Evolutionary conservation across 2,329 filamentous ascomycete genomes (phyloP).

Genomic region (Ascochyta pisi): DNA sequence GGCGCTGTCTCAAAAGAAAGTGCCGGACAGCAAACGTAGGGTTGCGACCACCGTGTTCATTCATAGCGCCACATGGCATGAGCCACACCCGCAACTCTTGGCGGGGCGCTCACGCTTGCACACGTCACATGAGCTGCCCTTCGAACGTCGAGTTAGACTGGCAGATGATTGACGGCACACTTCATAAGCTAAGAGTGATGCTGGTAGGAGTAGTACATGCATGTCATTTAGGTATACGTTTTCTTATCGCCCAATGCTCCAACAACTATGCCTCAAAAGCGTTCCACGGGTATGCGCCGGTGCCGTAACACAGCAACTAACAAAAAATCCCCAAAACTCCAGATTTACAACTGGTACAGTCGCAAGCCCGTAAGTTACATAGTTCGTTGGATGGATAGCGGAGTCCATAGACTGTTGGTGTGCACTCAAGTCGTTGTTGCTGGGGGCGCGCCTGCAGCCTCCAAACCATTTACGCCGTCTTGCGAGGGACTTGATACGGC

Average conservation of each 20-base stretch:
- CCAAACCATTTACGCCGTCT: constrained; percentile 33
- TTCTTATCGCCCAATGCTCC: constrained; percentile 26
- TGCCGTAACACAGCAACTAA: constrained; percentile 14
- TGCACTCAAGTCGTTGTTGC: constrained; percentile 20
- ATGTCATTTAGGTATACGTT: constrained; percentile 29
- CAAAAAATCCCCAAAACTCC: constrained; percentile 19
- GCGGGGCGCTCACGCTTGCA: constrained; percentile 4
- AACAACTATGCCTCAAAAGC: constrained; percentile 22
- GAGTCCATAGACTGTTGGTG: not conserved
- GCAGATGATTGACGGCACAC: not conserved
- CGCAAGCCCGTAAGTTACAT: constrained; percentile 10
- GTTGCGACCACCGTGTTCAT: constrained; percentile 42
- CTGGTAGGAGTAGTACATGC: constrained; percentile 1
- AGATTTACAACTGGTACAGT: constrained; percentile 18
- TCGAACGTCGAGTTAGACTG: not conserved
- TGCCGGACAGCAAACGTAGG: constrained; percentile 33
- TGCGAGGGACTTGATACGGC: constrained; percentile 58
- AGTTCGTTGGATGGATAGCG: constrained; percentile 1
- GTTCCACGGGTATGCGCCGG: constrained; percentile 27
- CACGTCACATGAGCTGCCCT: constrained; percentile 19
- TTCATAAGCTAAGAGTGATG: not conserved
- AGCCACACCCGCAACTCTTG: constrained; percentile 24
- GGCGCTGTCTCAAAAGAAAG: constrained; percentile 38
- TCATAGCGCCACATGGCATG: constrained; percentile 28
- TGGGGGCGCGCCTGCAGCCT: constrained; percentile 22